Evolutionary conservation across 2,329 filamentous ascomycete species (phyloP).

Genomic region (Gliomastix tumulicola): DNA sequence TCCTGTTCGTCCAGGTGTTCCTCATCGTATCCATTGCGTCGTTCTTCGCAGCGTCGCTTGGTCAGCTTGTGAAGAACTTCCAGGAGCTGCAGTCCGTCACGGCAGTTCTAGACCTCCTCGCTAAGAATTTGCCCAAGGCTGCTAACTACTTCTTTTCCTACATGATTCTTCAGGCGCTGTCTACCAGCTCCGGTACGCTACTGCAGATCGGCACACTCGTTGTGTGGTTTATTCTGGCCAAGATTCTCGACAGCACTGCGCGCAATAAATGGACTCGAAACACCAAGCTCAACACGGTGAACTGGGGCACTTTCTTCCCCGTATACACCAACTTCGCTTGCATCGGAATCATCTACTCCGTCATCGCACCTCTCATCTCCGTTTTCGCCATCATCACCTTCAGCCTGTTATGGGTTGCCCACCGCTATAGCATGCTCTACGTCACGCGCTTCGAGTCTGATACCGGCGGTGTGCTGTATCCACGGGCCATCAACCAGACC

Average conservation of each 20-base stretch:
- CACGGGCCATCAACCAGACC: constrained; percentile 86
- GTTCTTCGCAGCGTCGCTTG: constrained; percentile 58
- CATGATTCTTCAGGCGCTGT: constrained; percentile 90
- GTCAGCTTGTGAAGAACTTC: constrained; percentile 50
- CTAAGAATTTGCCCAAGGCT: constrained; percentile 72
- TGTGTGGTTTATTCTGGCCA: constrained; percentile 75
- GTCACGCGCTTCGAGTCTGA: constrained; percentile 85
- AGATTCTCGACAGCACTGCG: constrained; percentile 75
- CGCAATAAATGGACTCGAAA: constrained; percentile 81
- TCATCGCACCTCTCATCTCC: constrained; percentile 84
- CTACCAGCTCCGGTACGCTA: constrained; percentile 81
- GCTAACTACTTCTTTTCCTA: constrained; percentile 99
- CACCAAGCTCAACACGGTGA: constrained; percentile 67
- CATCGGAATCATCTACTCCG: constrained; percentile 81
- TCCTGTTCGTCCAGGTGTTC: constrained; percentile 93
- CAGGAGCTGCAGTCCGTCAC: constrained; percentile 43
- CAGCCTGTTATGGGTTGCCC: constrained; percentile 83
- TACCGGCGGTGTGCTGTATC: constrained; percentile 88
- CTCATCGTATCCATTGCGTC: constrained; percentile 83
- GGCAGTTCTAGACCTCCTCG: constrained; percentile 65
- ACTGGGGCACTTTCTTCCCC: constrained; percentile 92
- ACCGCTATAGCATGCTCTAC: constrained; percentile 95
- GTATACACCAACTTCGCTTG: constrained; percentile 96
- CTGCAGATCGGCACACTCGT: constrained; percentile 75
- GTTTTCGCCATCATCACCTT: constrained; percentile 94